Evolutionary conservation across 257 asterid species (phyloP), one percentile per base, ranked within the genome.

Genomic region (Misopates orontium): DNA sequence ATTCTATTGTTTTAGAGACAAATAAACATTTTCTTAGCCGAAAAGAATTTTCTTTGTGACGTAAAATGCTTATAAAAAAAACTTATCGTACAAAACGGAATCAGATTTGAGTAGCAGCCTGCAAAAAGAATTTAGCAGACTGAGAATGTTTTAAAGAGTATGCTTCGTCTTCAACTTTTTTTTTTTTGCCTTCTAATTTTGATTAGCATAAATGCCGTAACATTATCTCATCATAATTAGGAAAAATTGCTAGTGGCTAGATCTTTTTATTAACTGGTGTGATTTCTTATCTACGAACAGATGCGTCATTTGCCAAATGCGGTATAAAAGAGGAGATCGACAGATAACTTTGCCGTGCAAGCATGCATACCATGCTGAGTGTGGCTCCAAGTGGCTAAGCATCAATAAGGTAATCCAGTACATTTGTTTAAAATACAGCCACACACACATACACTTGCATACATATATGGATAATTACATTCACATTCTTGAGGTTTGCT

Each of bases 371-470:
- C 97, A 91, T 66, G 73, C 87, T 28, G 80, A 77, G 8, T 91
- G 97, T 40, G 96, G 92, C 66, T 86, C 97, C 73, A 91, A 88
- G 73, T 91, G 97, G 97, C 88, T 91, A 62, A 79, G 91, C 83
- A 91, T 91, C 79, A 91, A 86, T 83, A 91, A 88, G 93, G 97
- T 88, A 80, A 64, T 53, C 36, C 28, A 20, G 11, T 55, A 39
- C 52, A 56, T 49, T 25, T 40, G 12, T 31, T 45, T 9, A 39
- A 60, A 60, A 58, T 10, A 13, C 39, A 31, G 49, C 4, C 42
- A 9, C 42, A 9, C 8, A 9, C 10, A 3, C 10, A 36, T 9
- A 36, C 8, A 28, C 36, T 2, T 28, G 36, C 36, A 28, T 28
- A 28, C 36, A 3, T 28, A 2, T 28, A 28, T 28, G 36, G 11